Evolutionary conservation across 2,329 filamentous ascomycete species (phyloP).

Genomic region (Paecilomyces dactylethromorphus): DNA sequence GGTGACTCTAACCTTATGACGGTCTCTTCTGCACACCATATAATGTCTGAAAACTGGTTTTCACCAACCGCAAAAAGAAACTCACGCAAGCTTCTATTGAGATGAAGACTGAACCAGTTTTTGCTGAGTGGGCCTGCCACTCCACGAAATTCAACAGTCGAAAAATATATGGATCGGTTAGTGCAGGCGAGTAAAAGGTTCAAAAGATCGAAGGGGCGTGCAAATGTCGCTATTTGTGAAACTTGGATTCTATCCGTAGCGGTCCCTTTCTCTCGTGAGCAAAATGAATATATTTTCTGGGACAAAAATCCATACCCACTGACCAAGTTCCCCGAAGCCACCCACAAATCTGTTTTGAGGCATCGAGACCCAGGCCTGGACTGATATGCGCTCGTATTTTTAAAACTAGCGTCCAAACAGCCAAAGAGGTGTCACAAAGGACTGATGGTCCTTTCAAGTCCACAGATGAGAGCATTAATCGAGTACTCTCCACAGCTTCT

Average conservation of each 20-base stretch:
- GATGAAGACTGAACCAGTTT: slow-evolving; percentile 35
- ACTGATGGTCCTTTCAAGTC: slow-evolving; percentile 75
- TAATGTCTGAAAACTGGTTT: slow-evolving; percentile 12
- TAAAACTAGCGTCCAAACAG: slow-evolving; percentile 65
- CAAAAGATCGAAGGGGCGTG: slow-evolving; percentile 59
- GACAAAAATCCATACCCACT: slow-evolving; percentile 52
- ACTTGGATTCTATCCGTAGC: slow-evolving; percentile 59
- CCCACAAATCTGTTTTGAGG: slow-evolving; percentile 64
- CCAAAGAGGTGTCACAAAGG: slow-evolving; percentile 71
- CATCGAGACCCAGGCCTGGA: slow-evolving; percentile 60
- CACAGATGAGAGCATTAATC: slow-evolving; percentile 65
- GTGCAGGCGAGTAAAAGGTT: slow-evolving; percentile 65
- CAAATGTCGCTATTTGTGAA: slow-evolving; percentile 57
- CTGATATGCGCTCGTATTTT: slow-evolving; percentile 60
- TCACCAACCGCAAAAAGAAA: slow-evolving; percentile 43
- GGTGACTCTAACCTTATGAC: slow-evolving; percentile 16
- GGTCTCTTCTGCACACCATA: slow-evolving; percentile 17
- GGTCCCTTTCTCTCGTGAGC: slow-evolving; percentile 36
- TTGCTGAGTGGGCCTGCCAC: slow-evolving; percentile 22
- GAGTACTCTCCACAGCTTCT: slow-evolving; percentile 61
- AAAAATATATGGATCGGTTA: slow-evolving; percentile 40
- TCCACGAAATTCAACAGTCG: slow-evolving; percentile 16
- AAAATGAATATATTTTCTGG: neutral
- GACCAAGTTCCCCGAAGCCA: slow-evolving; percentile 83
- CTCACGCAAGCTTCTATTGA: slow-evolving; percentile 36